Base-by-base conservation (phyloP, 352 stramenopile genomes). In the Thraustochytrium striatum region DNA sequence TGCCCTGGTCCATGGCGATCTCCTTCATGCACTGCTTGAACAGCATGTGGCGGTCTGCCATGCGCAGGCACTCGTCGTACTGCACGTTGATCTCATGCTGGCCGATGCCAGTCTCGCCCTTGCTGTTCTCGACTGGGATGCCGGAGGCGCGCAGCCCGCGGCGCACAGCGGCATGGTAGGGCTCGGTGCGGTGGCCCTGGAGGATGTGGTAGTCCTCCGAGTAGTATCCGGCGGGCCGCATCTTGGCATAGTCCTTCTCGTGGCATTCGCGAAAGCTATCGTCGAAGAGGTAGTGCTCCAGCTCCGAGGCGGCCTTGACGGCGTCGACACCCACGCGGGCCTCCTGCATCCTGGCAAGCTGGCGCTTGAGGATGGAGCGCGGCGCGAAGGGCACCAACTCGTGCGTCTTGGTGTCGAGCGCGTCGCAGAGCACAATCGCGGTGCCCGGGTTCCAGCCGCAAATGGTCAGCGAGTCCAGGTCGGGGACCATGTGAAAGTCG, bases 131-230 rank as follows among this genome's bases (percentile, higher is more conserved):
- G 9, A 82, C 75, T 3, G 41, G 47, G 8, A 82, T 32, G 35
- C 62, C 75, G 19, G 75, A 81, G 19, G 21, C 44, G 5, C 36
- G 13, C 21, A 82, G 69, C 35, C 11, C 2, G 13, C 39, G 32
- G 36, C 75, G 53, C 52, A 70, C 44, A 9, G 28, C 36, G 44
- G 53, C 39, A 21, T 69, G 47, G 58, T 69, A 80, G 33, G 36
- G 43, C 52, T 82, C 75, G 8, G 38, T 70, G 9, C 65, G 47
- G 19, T 19, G 32, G 52, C 62, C 65, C 44, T 82, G 75, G 1
- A 82, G 75, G 38, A 82, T 75, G 41, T 82, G 75, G 53, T 82
- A 82, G 57, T 82, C 75, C 69, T 82, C 75, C 28, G n/a, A 39
- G 58, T 80, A 79, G 32, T 57, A 59, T 3, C 75, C 65, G 25